Base-by-base conservation (phyloP, 441 rosid genomes). In the Brassica balearica region DNA sequence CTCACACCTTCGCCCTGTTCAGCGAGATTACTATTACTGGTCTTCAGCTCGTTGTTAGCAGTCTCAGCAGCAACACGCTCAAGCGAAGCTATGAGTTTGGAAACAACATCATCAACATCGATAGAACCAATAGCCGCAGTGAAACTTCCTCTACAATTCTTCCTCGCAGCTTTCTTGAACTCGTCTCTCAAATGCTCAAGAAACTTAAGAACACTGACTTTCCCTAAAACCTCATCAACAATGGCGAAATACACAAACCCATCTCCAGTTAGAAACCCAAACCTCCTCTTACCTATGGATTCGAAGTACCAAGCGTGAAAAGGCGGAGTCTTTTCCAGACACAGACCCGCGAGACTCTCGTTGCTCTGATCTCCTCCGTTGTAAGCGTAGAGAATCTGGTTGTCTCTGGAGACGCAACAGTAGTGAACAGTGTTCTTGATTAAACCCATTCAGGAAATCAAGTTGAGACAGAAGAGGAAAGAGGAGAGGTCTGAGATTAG, bases 241-340 rank as follows among this genome's bases (percentile, higher is more conserved):
- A 94, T 87, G 12, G 90, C 74, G 43, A 94, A 91, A 84, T 87
- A 91, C 58, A 90, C 85, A 81, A 77, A 87, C 76, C 91, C 92
- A 69, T 92, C 96, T 79, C 89, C 93, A 0, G 91, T 80, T 67
- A 94, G 64, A 71, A 90, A 92, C 6, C 96, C 93, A 20, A 85
- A 89, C 27, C 87, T 90, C 71, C 46, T 88, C 77, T 82, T 87
- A 63, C 85, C 76, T 1, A 84, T 25, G 0, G 98, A 89, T 88
- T 92, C 98, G 56, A 88, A 90, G 82, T 94, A 94, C 96, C 96
- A 90, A 71, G 72, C 85, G 77, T 94, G 98, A 66, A 87, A 94
- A 10, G 86, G 81, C 5, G 97, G 97, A 71, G 84, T 64, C 79
- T 72, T 86, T 76, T 92, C 93, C 77, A 91, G 69, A 68, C 89